Evolutionary conservation across 2,329 filamentous ascomycete genomes (phyloP).

Genomic region (Niveomyces coronatus): DNA sequence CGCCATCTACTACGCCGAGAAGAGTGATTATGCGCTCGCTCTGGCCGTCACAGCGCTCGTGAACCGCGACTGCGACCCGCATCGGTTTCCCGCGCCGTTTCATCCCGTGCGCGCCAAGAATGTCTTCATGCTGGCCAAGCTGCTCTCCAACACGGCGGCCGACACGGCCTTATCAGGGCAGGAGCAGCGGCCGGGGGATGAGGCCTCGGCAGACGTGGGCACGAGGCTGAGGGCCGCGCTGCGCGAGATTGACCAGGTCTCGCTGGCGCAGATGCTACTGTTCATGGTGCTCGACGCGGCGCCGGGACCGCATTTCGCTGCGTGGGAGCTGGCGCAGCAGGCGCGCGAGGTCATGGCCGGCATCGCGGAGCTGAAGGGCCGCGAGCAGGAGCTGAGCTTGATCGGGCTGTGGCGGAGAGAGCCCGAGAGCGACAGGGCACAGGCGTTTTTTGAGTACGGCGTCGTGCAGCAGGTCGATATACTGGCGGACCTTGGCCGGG

Average conservation of each 20-base stretch:
- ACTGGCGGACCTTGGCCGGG: conserved; percentile 35
- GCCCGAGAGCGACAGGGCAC: conserved; percentile 27
- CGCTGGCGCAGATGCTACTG: conserved; percentile 42
- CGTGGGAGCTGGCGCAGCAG: conserved; percentile 34
- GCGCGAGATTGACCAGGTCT: conserved; percentile 39
- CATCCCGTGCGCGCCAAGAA: conserved; percentile 39
- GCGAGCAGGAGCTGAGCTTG: conserved; percentile 33
- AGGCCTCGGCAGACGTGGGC: conserved; percentile 14
- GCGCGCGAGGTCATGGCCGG: conserved; percentile 39
- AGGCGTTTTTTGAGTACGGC: conserved; percentile 38
- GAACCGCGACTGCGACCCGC: conserved; percentile 38
- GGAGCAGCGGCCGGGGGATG: conserved; percentile 16
- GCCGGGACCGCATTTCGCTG: conserved; percentile 30
- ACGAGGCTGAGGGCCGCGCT: conserved; percentile 22
- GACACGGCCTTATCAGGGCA: conserved; percentile 21
- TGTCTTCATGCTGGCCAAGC: conserved; percentile 39
- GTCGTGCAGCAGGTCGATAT: conserved; percentile 36
- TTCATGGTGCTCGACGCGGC: conserved; percentile 35
- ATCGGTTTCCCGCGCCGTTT: conserved; percentile 39
- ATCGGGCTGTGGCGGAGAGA: conserved; percentile 34
- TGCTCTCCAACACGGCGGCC: conserved; percentile 39
- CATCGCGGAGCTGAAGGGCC: conserved; percentile 34
- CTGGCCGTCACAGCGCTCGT: conserved; percentile 39
- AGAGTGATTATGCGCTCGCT: conserved; percentile 30
- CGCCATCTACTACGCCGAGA: conserved; percentile 33